These are phyloP conservation scores for Colletotrichum destructivum DNA, from an alignment of 2,329 filamentous ascomycete genomes.

Conservation along the genomic window DNA sequence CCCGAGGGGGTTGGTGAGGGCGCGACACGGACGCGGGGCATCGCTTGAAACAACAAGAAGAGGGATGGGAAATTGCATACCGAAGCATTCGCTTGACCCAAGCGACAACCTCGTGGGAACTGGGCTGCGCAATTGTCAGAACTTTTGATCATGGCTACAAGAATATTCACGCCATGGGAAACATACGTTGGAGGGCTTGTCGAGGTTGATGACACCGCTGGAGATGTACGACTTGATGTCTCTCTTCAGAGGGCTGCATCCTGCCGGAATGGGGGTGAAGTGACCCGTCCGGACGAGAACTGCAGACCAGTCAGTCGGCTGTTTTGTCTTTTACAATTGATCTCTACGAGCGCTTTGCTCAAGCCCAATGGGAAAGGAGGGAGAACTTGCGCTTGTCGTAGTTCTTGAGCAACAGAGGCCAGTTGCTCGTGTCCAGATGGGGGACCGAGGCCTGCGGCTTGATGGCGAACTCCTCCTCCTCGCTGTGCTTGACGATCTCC, in stretches of 20 bases:
- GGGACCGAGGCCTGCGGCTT: constrained; percentile 90
- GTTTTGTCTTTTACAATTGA: constrained; percentile 44
- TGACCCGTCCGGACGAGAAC: constrained; percentile 95
- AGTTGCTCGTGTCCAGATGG: constrained; percentile 86
- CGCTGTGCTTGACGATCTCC: constrained; percentile 60
- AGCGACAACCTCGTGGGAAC: constrained; percentile 96
- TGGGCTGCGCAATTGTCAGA: constrained; percentile 36
- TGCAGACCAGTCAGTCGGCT: constrained; percentile 54
- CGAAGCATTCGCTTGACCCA: constrained; percentile 99
- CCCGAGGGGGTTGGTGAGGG: constrained; percentile 7
- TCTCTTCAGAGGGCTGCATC: constrained; percentile 91
- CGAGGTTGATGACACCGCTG: constrained; percentile 97
- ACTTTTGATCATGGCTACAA: neutral
- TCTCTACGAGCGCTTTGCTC: constrained; percentile 21
- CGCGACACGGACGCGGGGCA: constrained; percentile 6
- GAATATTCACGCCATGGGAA: neutral
- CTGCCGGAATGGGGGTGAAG: constrained; percentile 96
- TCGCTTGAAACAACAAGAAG: constrained; percentile 7
- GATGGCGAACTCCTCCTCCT: constrained; percentile 85
- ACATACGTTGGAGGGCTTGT: constrained; percentile 68
- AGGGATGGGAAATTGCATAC: constrained; percentile 61
- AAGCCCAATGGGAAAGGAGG: constrained; percentile 23
- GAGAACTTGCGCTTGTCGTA: constrained; percentile 85
- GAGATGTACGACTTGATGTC: constrained; percentile 98
- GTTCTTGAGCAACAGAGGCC: constrained; percentile 96